Evolutionary conservation across 371 early-diverging fungal genomes (phyloP).

Genomic region (Basidiobolus meristosporus): DNA sequence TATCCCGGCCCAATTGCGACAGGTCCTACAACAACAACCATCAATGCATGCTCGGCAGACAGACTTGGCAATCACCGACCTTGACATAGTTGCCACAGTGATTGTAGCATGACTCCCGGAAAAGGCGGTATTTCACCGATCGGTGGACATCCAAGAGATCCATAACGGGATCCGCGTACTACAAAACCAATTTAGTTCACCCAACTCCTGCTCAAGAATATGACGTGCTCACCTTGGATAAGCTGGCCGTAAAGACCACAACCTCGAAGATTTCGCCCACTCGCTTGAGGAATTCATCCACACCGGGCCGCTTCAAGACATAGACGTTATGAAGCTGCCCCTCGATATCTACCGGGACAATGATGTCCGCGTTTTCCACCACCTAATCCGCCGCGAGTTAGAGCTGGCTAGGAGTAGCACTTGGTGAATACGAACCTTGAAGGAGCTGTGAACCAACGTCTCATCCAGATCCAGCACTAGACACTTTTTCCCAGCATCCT

Average conservation of each 20-base stretch:
- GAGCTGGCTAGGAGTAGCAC: constrained; percentile 1
- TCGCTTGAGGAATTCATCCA: constrained; percentile 73
- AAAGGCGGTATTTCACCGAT: constrained; percentile 76
- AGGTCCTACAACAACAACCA: constrained; percentile 30
- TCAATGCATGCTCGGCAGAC: too few relatives aligned
- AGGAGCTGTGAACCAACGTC: constrained; percentile 68
- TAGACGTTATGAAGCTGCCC: constrained; percentile 80
- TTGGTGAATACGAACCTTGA: constrained; percentile 26
- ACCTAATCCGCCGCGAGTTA: neutral
- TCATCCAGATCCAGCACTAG: constrained; percentile 79
- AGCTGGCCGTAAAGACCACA: constrained; percentile 89
- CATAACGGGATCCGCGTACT: constrained; percentile 94
- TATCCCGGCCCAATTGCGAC: constrained; percentile 61
- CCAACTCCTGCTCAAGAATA: neutral
- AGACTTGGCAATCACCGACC: constrained; percentile 15
- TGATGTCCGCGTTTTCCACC: constrained; percentile 46
- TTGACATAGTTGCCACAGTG: constrained; percentile 93
- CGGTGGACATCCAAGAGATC: constrained; percentile 74
- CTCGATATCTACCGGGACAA: constrained; percentile 82
- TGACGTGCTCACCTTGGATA: constrained; percentile 54
- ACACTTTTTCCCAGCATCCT: too few relatives aligned
- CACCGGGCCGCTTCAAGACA: constrained; percentile 88
- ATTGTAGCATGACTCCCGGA: constrained; percentile 86
- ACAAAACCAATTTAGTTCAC: constrained; percentile 6
- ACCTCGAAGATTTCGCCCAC: constrained; percentile 82